These are phyloP conservation scores for Solanum corneliomulleri DNA, from an alignment of 257 asterid genomes.

Conservation along the genomic window DNA sequence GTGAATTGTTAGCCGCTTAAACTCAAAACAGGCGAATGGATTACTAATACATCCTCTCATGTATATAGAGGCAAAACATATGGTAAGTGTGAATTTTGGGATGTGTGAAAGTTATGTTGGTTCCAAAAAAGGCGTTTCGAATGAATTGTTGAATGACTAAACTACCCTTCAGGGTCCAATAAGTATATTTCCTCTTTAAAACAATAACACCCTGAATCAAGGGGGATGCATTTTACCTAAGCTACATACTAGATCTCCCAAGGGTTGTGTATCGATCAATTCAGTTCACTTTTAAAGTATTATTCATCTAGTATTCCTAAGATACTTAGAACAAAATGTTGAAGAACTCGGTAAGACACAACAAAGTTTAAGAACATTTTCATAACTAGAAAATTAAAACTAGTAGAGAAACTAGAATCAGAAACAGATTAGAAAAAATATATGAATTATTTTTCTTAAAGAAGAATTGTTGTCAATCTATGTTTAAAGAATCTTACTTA, in stretches of 20 bases:
- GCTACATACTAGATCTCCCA: neutral
- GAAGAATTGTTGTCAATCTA: too few relatives aligned
- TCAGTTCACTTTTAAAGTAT: neutral
- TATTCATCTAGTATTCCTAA: too few relatives aligned
- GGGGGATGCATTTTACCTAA: neutral
- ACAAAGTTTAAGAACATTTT: too few relatives aligned
- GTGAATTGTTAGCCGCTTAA: constrained; percentile 6
- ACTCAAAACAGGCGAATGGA: neutral
- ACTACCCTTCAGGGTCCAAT: neutral
- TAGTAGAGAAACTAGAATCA: too few relatives aligned
- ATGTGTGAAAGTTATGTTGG: neutral
- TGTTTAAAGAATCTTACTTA: too few relatives aligned
- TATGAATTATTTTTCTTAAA: too few relatives aligned
- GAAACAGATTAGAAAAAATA: too few relatives aligned
- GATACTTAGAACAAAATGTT: too few relatives aligned
- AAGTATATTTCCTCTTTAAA: too few relatives aligned
- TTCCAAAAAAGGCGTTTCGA: neutral
- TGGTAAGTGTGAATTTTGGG: neutral
- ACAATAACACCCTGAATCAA: neutral
- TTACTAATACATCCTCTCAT: neutral
- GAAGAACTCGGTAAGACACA: too few relatives aligned
- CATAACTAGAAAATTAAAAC: too few relatives aligned
- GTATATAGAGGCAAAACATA: neutral
- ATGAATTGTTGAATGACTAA: neutral
- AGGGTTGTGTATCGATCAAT: neutral